Base-by-base conservation (phyloP, 1,284 basidiomycete genomes). In the Boletus semigastroideus region DNA sequence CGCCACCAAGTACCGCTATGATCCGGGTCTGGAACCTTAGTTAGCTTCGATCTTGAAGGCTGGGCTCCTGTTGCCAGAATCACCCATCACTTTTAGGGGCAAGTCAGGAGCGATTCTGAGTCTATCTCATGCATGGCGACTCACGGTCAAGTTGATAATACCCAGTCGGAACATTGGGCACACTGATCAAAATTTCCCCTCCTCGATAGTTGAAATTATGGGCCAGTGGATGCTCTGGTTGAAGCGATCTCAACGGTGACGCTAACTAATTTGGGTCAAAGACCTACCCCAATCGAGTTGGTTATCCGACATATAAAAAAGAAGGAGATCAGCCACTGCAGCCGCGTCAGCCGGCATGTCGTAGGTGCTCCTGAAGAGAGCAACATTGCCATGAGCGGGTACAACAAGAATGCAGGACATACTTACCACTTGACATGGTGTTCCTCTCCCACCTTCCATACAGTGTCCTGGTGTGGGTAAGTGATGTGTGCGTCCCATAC, bases 41-140 rank as follows among this genome's bases (percentile, higher is more conserved):
- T n/a, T n/a, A n/a, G n/a, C n/a, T n/a, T n/a, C n/a, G n/a, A n/a
- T n/a, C n/a, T n/a, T n/a, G n/a, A n/a, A n/a, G n/a, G n/a, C n/a
- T n/a, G n/a, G n/a, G n/a, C n/a, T n/a, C n/a, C n/a, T 25, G 50
- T 80, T 72, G 34, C 78, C 79, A 41, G 78, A 79, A 57, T 78
- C 74, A 13, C 79, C 80, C 49, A 80, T 71, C 42, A 82, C 78
- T 81, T 17, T n/a, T 36, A 39, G 22, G 22, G 33, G 19, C 0
- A 14, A 20, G 36, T 57, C 40, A 49, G 19, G 4, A 28, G 7
- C 22, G 19, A 44, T 34, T 25, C 25, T 25, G 25, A 33, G 20
- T 25, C 42, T 34, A 27, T 12, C 16, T 43, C 19, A 20, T 25
- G n/a, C 13, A 31, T 25, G 25, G 25, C 7, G 16, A 16, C 77